Conservation (phyloP, 371 early-diverging fungal genomes). For the Synchytrium microbalum region DNA sequence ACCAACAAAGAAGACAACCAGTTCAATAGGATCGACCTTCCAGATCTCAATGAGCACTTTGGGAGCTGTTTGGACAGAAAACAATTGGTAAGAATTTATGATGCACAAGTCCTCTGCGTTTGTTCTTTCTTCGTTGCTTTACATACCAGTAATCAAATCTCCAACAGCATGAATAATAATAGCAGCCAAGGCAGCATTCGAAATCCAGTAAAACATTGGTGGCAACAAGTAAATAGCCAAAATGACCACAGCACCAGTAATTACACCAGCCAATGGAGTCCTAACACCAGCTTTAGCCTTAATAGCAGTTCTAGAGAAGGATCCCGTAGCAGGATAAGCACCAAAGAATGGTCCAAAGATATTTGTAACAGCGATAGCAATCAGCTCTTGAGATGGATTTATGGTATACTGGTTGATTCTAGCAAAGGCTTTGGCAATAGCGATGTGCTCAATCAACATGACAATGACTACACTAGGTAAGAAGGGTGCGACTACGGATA, state of each 20-base stretch:
- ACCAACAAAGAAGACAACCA: neutral
- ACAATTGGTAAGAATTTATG: too few species aligned
- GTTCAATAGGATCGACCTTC: neutral
- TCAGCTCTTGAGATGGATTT: constrained; percentile 68
- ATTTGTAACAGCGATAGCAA: constrained; percentile 74
- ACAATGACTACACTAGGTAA: constrained; percentile 52
- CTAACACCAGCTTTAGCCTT: constrained; percentile 65
- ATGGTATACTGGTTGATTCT: constrained; percentile 48
- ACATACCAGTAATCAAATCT: too few species aligned
- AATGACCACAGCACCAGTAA: constrained; percentile 67
- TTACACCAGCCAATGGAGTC: constrained; percentile 64
- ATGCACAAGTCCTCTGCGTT: too few species aligned
- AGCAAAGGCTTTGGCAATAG: constrained; percentile 73
- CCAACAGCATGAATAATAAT: constrained; percentile 65
- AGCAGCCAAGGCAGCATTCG: constrained; percentile 65
- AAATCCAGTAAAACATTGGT: constrained; percentile 75
- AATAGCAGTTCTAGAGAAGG: constrained; percentile 79
- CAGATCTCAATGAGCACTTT: constrained; percentile 3
- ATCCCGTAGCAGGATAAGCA: constrained; percentile 74
- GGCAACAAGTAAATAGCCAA: constrained; percentile 67
- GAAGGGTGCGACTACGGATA: neutral
- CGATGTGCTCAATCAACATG: constrained; percentile 76
- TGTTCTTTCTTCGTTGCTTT: too few species aligned
- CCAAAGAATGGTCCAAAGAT: constrained; percentile 71
- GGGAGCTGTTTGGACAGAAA: too few species aligned